These are phyloP conservation scores for Saitozyma sp. DNA, from an alignment of 768 basidiomycete species.

Conservation along the genomic window DNA sequence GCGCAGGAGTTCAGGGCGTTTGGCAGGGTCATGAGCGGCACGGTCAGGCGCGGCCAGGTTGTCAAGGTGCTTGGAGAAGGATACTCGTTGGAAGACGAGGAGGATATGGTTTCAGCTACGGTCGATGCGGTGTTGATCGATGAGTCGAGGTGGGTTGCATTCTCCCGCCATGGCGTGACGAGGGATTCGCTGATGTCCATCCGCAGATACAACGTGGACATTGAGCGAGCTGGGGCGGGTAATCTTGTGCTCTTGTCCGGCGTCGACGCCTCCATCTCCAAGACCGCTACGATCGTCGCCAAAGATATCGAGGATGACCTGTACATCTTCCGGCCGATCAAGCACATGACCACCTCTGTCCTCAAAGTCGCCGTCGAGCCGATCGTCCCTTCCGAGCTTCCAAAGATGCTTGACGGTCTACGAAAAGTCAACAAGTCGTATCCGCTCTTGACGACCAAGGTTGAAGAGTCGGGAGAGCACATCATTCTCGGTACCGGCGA, in stretches of 20 bases:
- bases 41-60: slow-evolving; percentile 74
- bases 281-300: slow-evolving; percentile 82
- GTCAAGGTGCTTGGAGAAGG: slow-evolving; percentile 98
- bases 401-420: slow-evolving; percentile 96
- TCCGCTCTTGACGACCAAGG: slow-evolving; percentile 88
- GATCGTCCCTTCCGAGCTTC: slow-evolving; percentile 93
- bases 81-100: slow-evolving; percentile 98
- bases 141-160: slow-evolving; percentile 71
- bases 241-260: slow-evolving; percentile 91
- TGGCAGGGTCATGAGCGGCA: slow-evolving; percentile 90
- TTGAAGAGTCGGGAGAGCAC: slow-evolving; percentile 98
- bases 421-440: slow-evolving; percentile 98
- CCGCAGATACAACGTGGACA: slow-evolving; percentile 81
- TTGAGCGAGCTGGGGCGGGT: slow-evolving; percentile 83
- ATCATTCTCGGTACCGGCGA: slow-evolving; percentile 96
- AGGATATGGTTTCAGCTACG: slow-evolving; percentile 85
- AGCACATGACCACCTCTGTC: slow-evolving; percentile 94
- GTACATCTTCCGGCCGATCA: slow-evolving; percentile 92
- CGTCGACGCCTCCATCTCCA: slow-evolving; percentile 89
- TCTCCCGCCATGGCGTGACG: not conserved
- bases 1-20: slow-evolving; percentile 96
- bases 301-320: slow-evolving; percentile 73
- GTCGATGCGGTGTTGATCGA: slow-evolving; percentile 88
- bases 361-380: slow-evolving; percentile 98
- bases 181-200: slow-evolving; percentile 5